phyloP scores from a whole-genome alignment of 2,329 filamentous ascomycete species.

The Allantophomopsis lycopodina region DNA sequence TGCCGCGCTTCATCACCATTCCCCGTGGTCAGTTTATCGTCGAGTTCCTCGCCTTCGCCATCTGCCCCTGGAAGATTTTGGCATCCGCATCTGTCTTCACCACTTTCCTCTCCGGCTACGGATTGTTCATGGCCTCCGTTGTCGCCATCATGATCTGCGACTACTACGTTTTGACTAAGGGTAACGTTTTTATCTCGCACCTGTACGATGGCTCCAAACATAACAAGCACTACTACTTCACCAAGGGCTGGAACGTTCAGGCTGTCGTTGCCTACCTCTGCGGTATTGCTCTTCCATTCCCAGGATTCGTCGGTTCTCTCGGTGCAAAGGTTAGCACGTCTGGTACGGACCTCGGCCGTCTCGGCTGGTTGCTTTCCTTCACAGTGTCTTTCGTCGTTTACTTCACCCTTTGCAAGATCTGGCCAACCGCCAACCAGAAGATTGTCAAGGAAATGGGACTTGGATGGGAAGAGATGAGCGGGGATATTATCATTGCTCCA shows the following conservation, averaged over 20 bases:
- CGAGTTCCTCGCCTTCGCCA: slow-evolving; percentile 36
- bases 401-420: slow-evolving; percentile 20
- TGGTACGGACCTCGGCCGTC: slow-evolving; percentile 18
- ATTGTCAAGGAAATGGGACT: slow-evolving; percentile 19
- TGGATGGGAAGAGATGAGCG: slow-evolving; percentile 11
- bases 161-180: slow-evolving; percentile 21
- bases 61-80: slow-evolving; percentile 52
- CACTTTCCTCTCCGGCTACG: slow-evolving; percentile 52
- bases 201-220: slow-evolving; percentile 17
- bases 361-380: slow-evolving; percentile 22
- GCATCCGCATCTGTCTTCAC: slow-evolving; percentile 40
- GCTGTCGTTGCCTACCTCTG: slow-evolving; percentile 20
- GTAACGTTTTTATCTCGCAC: slow-evolving; percentile 19
- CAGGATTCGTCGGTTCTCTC: slow-evolving; percentile 20
- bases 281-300: slow-evolving; percentile 20
- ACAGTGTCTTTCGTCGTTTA: slow-evolving; percentile 18
- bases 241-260: slow-evolving; percentile 20
- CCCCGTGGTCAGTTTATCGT: slow-evolving; percentile 37
- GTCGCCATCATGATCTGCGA: slow-evolving; percentile 15
- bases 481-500: slow-evolving; percentile 9
- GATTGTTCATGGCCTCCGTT: slow-evolving; percentile 40
- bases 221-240: slow-evolving; percentile 20
- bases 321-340: slow-evolving; percentile 16
- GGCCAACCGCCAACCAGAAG: slow-evolving; percentile 22
- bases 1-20: slow-evolving; percentile 40